Conservation (phyloP, 164 flowering plant genomes). For the Berberis thunbergii region DNA sequence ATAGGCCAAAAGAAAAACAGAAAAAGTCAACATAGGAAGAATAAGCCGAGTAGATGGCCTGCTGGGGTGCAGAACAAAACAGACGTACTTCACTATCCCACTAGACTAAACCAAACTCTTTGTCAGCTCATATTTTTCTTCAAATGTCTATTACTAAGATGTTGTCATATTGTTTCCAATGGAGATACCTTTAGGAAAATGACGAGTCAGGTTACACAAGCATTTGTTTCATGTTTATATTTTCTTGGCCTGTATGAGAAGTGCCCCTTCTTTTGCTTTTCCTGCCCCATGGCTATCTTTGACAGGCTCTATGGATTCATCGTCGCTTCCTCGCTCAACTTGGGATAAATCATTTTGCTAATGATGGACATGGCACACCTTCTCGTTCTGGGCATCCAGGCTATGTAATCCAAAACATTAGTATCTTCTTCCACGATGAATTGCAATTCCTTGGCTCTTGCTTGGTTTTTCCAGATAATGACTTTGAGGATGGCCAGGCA, state of each 20-base stretch:
- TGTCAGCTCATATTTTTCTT: too few relatives aligned
- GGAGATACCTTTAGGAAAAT: too few relatives aligned
- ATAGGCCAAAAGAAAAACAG: too few relatives aligned
- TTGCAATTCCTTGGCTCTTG: slow-evolving; percentile 41
- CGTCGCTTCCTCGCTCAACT: slow-evolving; percentile 72
- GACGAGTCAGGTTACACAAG: too few relatives aligned
- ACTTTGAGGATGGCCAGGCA: slow-evolving; percentile 57
- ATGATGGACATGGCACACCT: slow-evolving; percentile 4
- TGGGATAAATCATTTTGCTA: slow-evolving; percentile 43
- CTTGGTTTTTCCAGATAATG: slow-evolving; percentile 27
- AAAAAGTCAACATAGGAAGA: too few relatives aligned
- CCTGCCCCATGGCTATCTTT: background rate
- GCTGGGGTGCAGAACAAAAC: too few relatives aligned
- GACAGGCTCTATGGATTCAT: slow-evolving; percentile 86
- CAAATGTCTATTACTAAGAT: too few relatives aligned
- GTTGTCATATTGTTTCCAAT: too few relatives aligned
- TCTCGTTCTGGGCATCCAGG: slow-evolving; percentile 5
- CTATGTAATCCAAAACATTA: slow-evolving; percentile 5
- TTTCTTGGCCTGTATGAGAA: background rate
- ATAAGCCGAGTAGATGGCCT: too few relatives aligned
- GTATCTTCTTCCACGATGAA: slow-evolving; percentile 42
- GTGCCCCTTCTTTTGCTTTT: background rate
- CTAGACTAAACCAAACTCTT: too few relatives aligned
- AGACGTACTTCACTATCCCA: too few relatives aligned
- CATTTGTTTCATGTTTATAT: background rate